Conservation (phyloP, 2,329 filamentous ascomycete species). For the Colletotrichum sp. region DNA sequence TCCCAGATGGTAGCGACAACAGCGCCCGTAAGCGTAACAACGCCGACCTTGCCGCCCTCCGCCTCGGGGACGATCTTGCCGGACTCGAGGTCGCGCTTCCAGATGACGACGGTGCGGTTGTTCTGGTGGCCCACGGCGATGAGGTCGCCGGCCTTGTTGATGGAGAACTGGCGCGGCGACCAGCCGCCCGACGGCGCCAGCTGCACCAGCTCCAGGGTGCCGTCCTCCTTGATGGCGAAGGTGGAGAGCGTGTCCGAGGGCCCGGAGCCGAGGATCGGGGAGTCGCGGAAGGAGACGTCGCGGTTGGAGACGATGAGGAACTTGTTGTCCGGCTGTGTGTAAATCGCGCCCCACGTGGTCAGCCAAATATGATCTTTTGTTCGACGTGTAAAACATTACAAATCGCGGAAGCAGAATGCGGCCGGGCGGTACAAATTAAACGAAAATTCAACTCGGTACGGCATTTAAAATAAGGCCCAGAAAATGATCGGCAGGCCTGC, state of each 20-base stretch:
- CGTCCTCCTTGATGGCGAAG: conserved; percentile 21
- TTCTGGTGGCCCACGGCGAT: conserved; percentile 21
- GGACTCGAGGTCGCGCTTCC: conserved; percentile 19
- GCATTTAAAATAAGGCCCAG: neutral
- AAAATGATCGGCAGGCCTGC: neutral
- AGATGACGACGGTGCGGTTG: conserved; percentile 21
- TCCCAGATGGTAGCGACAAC: conserved; percentile 24
- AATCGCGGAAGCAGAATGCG: neutral
- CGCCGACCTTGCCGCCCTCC: conserved; percentile 23
- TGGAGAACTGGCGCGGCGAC: conserved; percentile 22
- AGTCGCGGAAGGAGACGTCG: conserved; percentile 20
- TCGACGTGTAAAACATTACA: neutral
- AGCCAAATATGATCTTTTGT: neutral
- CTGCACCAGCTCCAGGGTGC: conserved; percentile 20
- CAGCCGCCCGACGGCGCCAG: conserved; percentile 20
- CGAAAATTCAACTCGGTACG: neutral
- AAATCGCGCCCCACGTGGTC: neutral
- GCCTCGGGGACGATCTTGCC: conserved; percentile 23
- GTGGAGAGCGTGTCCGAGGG: conserved; percentile 22
- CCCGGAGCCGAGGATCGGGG: conserved; percentile 19
- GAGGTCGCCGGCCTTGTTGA: conserved; percentile 21
- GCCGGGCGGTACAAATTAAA: neutral
- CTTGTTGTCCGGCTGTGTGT: conserved; percentile 4
- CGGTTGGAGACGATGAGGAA: conserved; percentile 21
- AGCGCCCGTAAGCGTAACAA: conserved; percentile 18